Conservation (phyloP, 2,329 filamentous ascomycete genomes). For the Tolypocladium inflatum region DNA sequence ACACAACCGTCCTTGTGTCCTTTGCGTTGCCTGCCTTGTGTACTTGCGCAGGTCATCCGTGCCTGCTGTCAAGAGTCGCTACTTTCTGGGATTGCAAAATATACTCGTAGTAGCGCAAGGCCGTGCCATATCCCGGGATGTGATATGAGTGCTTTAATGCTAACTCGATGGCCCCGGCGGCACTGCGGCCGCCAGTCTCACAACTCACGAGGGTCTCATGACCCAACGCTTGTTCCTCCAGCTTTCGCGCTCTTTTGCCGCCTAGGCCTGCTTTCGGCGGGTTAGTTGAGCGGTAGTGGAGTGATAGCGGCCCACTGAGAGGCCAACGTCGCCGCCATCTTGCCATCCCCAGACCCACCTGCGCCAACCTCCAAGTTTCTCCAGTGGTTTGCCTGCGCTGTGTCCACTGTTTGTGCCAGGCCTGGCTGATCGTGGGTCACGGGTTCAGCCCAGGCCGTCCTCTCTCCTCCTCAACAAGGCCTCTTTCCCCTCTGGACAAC, state of each 20-base stretch:
- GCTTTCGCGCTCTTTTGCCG: neutral
- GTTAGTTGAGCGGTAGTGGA: neutral
- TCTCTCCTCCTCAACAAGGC: neutral
- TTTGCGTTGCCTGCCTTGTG: neutral
- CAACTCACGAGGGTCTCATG: neutral
- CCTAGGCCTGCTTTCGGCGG: neutral
- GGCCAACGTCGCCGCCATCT: neutral
- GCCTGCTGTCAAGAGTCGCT: neutral
- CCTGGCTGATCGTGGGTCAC: neutral
- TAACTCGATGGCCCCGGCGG: neutral
- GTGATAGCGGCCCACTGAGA: neutral
- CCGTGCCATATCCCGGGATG: neutral
- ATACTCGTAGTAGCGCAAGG: neutral
- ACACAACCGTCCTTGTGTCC: neutral
- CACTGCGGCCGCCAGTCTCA: neutral
- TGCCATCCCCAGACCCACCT: neutral
- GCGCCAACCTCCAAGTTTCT: neutral
- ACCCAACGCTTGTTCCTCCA: neutral
- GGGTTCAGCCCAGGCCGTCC: neutral
- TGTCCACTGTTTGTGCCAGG: neutral
- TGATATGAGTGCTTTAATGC: neutral
- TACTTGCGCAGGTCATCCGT: neutral
- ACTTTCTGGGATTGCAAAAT: neutral
- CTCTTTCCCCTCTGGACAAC: neutral
- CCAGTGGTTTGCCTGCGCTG: neutral